Evolutionary conservation across 2,329 filamentous ascomycete genomes (phyloP).

Genomic region (Fusarium staphyleae): DNA sequence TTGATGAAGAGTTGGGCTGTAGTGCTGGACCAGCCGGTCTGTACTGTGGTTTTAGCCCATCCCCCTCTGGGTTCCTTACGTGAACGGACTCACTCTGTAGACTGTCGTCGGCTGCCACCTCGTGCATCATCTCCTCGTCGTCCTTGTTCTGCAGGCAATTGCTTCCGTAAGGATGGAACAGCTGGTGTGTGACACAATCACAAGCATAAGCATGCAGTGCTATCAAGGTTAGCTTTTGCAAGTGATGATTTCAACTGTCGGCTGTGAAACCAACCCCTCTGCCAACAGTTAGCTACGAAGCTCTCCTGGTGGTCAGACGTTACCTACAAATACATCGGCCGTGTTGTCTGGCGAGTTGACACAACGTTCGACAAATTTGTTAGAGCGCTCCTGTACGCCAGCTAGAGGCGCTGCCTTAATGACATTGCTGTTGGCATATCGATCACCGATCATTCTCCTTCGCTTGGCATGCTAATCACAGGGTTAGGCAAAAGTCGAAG

Average conservation of each 20-base stretch:
- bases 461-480: slow-evolving; percentile 63
- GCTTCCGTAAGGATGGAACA: slow-evolving; percentile 72
- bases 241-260: neutral
- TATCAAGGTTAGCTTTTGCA: slow-evolving; percentile 32
- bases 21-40: slow-evolving; percentile 68
- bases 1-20: slow-evolving; percentile 60
- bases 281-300: slow-evolving; percentile 14
- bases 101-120: slow-evolving; percentile 72
- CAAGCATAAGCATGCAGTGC: slow-evolving; percentile 71
- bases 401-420: slow-evolving; percentile 61
- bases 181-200: slow-evolving; percentile 72
- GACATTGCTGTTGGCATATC: slow-evolving; percentile 73
- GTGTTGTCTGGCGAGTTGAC: slow-evolving; percentile 51
- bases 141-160: slow-evolving; percentile 61
- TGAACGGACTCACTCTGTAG: slow-evolving; percentile 62
- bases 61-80: neutral
- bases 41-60: slow-evolving; percentile 14
- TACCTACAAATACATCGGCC: slow-evolving; percentile 66
- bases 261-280: slow-evolving; percentile 43
- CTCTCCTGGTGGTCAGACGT: too few relatives aligned
- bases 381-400: slow-evolving; percentile 65
- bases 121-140: slow-evolving; percentile 72
- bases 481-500: neutral
- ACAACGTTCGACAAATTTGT: slow-evolving; percentile 62
- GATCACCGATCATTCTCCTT: slow-evolving; percentile 69